Base-by-base conservation (phyloP, 1,284 basidiomycete species). In the Moniliophthora roreri region DNA sequence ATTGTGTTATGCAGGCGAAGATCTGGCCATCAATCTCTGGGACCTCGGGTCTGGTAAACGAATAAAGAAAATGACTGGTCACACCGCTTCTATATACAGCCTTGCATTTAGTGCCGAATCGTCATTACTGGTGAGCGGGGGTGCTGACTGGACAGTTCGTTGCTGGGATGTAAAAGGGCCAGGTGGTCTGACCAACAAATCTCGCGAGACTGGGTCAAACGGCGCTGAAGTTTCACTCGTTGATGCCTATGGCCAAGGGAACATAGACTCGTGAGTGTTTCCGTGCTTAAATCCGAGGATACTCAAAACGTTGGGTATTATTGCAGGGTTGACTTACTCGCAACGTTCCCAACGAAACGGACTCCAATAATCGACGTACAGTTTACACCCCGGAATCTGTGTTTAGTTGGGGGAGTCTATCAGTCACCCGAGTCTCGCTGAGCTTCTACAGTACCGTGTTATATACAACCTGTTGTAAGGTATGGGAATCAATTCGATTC, bases 21-120 rank as follows among this genome's bases (percentile, higher is more conserved):
- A 98, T 66, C 79, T 92, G 16, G 84, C 89, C 3, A 96, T 99
- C 72, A 94, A 91, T 66, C 74, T 99, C 0, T 99, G 97, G 97
- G 96, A 99, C 65, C 78, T 99, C 45, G 93, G 92, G 1, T 93
- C 93, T 21, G 95, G 95, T 6, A 85, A 89, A 55, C 83, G 93
- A 44, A 87, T 99, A 62, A 99, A 99, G 76, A 95, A 94, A 70
- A 98, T 99, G 95, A 87, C 84, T 16, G 97, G 97, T 0, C 97
- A 99, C 69, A 87, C 83, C 0, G 85, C 89, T 15, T 87, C 93
- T 0, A 85, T 99, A 51, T 90, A 97, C 66, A 92, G 92, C 4
- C 80, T 99, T 24, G 82, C 91, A 1, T 99, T 98, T 71, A 94
- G 91, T 57, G 89, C 88, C 11, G 96, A 98, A 69, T 95, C 94